Evolutionary conservation across 768 basidiomycete genomes (phyloP), one percentile per base, ranked within the genome.

Genomic region (Termitomyces sp.): DNA sequence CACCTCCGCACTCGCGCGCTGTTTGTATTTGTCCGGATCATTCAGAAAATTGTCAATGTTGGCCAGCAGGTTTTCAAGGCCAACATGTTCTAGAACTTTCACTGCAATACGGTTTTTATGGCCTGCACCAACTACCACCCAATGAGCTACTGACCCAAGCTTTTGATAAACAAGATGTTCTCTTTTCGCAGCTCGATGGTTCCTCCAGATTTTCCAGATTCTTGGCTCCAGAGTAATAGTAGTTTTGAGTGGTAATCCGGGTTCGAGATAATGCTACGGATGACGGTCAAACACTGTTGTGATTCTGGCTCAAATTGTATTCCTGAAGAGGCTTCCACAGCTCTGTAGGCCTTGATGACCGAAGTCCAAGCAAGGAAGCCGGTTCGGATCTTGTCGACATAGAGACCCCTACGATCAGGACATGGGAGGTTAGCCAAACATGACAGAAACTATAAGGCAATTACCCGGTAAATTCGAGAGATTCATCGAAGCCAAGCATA

Each of bases 11-110:
- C 86, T 85, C 28, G 90, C 90, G 25, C 92, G 81, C 66, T 93
- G 93, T 70, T 92, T 91, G 74, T 87, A 93, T 58, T 90, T 88
- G 64, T 93, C 89, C 17, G 77, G 54, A 48, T 88, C 88, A 34
- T 70, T 73, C 40, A 91, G 71, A 28, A 91, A 65, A 12, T 81
- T 73, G 40, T 94, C 89, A 35, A 88, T 75, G 17, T 76, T 72
- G 14, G 71, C 66, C 32, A 89, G 71, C 21, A 87, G 70, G 25
- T 71, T 71, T 39, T 85, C 79, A 32, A 93, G 63, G 12, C 73
- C 67, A 30, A 74, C 72, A 55, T 74, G 73, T 54, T 81, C 83
- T 56, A 84, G 84, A 66, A 85, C 80, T 68, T 91, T 91, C 49
- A 79, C 91, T 92, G 63, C 41, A 52, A 53, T 17, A 35, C 32